Evolutionary conservation across 2,329 filamentous ascomycete species (phyloP).

Genomic region (Aaosphaeria arxii): DNA sequence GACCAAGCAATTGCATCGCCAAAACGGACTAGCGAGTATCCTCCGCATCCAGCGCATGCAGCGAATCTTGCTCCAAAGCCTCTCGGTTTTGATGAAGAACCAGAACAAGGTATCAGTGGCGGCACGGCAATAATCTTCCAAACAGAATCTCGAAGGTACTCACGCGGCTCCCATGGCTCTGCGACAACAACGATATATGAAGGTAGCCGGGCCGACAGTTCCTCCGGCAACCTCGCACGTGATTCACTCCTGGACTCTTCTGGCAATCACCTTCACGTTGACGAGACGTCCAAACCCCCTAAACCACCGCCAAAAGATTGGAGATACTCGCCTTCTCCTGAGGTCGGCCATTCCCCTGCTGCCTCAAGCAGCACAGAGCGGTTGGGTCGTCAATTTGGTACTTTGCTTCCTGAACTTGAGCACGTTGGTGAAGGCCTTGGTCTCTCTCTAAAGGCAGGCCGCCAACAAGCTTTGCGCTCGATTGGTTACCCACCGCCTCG

Average conservation of each 20-base stretch:
- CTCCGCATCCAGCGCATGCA: neutral
- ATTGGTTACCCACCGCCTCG: constrained; percentile 30
- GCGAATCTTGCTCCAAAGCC: neutral
- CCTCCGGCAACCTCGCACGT: constrained; percentile 25
- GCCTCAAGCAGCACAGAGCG: constrained; percentile 1
- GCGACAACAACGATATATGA: constrained; percentile 31
- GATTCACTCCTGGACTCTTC: constrained; percentile 17
- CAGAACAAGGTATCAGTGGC: constrained; percentile 19
- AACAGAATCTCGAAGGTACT: constrained; percentile 31
- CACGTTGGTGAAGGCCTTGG: constrained; percentile 41
- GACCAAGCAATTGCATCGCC: constrained; percentile 11
- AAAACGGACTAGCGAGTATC: neutral
- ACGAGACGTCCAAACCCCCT: constrained; percentile 30
- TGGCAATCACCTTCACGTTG: constrained; percentile 7
- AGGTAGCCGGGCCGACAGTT: constrained; percentile 30
- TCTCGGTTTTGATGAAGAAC: constrained; percentile 13
- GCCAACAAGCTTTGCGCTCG: neutral
- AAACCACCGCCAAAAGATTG: constrained; percentile 23
- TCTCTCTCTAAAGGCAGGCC: constrained; percentile 38
- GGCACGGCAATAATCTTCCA: constrained; percentile 40
- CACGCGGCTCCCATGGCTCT: constrained; percentile 26
- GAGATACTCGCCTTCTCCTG: constrained; percentile 15
- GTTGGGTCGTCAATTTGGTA: constrained; percentile 4
- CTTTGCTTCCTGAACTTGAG: constrained; percentile 38
- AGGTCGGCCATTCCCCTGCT: constrained; percentile 1